A percentile compares a stretch with the other conserved stretches of the same genome.
phyloP scores from a whole-genome alignment of 2,329 filamentous ascomycete genomes.

The Sporothrix brasiliensis region DNA sequence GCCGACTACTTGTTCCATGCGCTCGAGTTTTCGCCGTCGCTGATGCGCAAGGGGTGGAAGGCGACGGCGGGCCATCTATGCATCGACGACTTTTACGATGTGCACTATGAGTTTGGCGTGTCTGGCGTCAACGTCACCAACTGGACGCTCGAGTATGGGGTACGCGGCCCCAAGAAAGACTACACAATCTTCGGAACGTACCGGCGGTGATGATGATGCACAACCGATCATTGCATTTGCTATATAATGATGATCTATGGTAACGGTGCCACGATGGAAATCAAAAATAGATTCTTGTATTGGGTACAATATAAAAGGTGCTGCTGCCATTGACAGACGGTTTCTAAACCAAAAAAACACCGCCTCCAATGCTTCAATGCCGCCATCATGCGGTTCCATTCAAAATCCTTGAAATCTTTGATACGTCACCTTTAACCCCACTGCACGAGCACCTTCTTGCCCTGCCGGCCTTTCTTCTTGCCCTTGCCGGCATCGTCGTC shows the following conservation, averaged over 20 bases:
- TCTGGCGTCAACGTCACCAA: slow-evolving; percentile 57
- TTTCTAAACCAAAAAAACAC: not conserved
- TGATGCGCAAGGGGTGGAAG: slow-evolving; percentile 52
- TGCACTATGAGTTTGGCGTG: slow-evolving; percentile 68
- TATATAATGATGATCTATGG: too few relatives aligned
- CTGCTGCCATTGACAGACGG: not conserved
- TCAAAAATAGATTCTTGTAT: not conserved
- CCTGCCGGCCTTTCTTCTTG: slow-evolving; percentile 62
- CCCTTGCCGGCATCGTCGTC: slow-evolving; percentile 46
- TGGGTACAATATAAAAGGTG: not conserved
- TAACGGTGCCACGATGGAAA: too few relatives aligned
- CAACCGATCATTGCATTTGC: not conserved
- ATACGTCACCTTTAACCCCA: slow-evolving; percentile 53
- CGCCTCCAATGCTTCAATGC: not conserved
- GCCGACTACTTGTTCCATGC: slow-evolving; percentile 77
- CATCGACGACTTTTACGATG: slow-evolving; percentile 70
- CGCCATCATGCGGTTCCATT: not conserved
- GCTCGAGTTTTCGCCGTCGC: slow-evolving; percentile 57
- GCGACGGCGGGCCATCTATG: slow-evolving; percentile 72
- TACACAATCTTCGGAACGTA: slow-evolving; percentile 64
- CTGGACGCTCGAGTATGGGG: slow-evolving; percentile 66
- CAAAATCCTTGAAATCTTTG: not conserved
- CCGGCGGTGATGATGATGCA: slow-evolving; percentile 38
- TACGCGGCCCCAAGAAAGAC: slow-evolving; percentile 73
- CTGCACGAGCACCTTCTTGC: slow-evolving; percentile 64